A percentile compares a stretch with the other conserved stretches of the same genome.
Conservation (phyloP, 208 protist species). For the Acanthamoeba royreba region DNA sequence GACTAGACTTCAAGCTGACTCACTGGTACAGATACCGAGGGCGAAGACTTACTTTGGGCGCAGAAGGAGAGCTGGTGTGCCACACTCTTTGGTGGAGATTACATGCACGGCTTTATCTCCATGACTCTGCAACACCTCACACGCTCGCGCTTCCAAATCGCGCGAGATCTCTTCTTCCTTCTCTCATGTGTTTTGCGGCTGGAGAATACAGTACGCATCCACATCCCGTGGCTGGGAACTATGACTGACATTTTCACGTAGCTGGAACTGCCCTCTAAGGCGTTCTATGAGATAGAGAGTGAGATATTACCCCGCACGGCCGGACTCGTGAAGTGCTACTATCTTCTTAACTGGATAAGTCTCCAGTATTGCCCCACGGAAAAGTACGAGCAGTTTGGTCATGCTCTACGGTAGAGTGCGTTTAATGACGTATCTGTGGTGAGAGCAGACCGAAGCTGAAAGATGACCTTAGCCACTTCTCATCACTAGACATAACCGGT, state of each 20-base stretch:
- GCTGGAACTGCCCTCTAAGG: not conserved
- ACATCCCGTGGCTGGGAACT: not conserved
- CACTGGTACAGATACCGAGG: not conserved
- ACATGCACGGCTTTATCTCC: not conserved
- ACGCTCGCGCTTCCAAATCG: not conserved
- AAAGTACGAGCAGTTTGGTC: not conserved
- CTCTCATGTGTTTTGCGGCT: constrained; percentile 2
- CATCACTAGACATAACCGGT: not conserved
- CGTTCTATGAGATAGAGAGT: not conserved
- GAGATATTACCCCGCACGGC: not conserved
- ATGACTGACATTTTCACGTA: not conserved
- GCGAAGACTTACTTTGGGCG: not conserved
- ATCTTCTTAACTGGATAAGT: not conserved
- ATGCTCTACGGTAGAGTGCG: no score
- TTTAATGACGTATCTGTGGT: no score
- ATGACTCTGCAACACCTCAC: not conserved
- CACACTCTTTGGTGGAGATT: not conserved
- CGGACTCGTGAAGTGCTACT: constrained; percentile 1
- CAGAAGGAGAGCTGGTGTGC: constrained; percentile 20
- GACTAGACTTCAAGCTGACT: not conserved
- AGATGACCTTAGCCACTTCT: not conserved
- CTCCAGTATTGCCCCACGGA: constrained; percentile 29
- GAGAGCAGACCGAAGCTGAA: not conserved
- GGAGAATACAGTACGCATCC: not conserved
- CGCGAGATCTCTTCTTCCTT: constrained; percentile 38